Evolutionary conservation across 805 yeast genomes (phyloP).

Genomic region (Zygosaccharomyces gambellarensis): DNA sequence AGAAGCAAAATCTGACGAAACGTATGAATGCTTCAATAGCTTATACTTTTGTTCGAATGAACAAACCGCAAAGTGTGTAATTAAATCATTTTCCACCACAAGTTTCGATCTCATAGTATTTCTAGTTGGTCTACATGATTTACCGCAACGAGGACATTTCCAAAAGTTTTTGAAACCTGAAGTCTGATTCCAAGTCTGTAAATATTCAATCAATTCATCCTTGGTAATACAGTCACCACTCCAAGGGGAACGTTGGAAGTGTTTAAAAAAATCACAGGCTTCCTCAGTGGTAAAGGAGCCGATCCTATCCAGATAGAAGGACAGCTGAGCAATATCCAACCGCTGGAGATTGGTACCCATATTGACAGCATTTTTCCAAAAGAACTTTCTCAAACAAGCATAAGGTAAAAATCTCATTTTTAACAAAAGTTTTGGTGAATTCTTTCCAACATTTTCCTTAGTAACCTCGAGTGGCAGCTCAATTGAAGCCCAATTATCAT

Average conservation of each 20-base stretch:
- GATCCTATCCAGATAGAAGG: constrained; percentile 50
- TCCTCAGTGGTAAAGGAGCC: constrained; percentile 51
- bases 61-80: constrained; percentile 87
- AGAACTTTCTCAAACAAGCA: constrained; percentile 52
- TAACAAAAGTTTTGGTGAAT: constrained; percentile 49
- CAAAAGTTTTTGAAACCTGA: constrained; percentile 45
- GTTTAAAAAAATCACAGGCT: constrained; percentile 48
- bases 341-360: constrained; percentile 42
- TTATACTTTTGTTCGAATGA: constrained; percentile 65
- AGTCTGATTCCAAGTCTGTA: constrained; percentile 39
- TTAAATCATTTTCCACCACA: constrained; percentile 50
- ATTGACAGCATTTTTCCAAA: constrained; percentile 59
- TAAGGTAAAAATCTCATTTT: constrained; percentile 67
- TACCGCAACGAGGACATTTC: constrained; percentile 76
- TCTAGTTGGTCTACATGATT: constrained; percentile 48
- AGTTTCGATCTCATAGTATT: constrained; percentile 37
- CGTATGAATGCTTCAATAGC: constrained; percentile 60
- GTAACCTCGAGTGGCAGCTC: constrained; percentile 37
- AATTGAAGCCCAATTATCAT: constrained; percentile 25
- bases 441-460: constrained; percentile 8
- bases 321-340: constrained; percentile 50
- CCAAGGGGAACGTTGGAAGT: constrained; percentile 45
- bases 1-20: constrained; percentile 75
- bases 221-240: constrained; percentile 46
- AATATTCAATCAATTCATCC: constrained; percentile 43